Base-by-base conservation (phyloP, 202 grass and related monocot species). In the Bolboschoenoplectus hybrid region DNA sequence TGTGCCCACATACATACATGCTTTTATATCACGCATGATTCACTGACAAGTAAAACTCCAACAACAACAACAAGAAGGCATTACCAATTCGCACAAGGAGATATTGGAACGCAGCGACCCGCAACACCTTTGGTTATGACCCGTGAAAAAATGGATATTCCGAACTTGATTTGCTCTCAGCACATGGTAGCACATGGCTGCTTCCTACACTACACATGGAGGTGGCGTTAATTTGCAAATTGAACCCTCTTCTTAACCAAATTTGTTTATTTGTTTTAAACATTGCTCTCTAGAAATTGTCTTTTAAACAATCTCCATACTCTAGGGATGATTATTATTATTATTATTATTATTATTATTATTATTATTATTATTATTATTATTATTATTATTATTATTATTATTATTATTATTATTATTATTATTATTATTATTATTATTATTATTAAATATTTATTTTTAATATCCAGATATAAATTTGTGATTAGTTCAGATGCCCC, bases 101-200 rank as follows among this genome's bases (percentile, higher is more conserved):
- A 26, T 26, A 26, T 26, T 26, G 26, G 26, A 26, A 26, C 26
- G 26, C 26, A 26, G 26, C 26, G 26, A 26, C 26, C 26, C 26
- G 26, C 26, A 26, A 26, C 26, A 26, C 26, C 0, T 26, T 26
- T 26, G 26, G 26, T 26, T 26, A 26, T 26, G 26, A 26, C 26
- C 26, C 26, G 26, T 26, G 26, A 26, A 26, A 26, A 26, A 0
- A 26, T 26, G 26, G 26, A 26, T 26, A 26, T 26, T 26, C 26
- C 0, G 26, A 26, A 26, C 26, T 26, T 26, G 26, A 26, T 26
- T 26, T 14, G 11, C 1, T 10, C 51, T 55, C 1, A 26, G 51
- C 75, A 58, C 75, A 78, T 78, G 74, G 74, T 57, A 26, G 51
- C 74, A 58, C 39, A 7, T 79, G 75, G 75, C 75, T 6, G 52